Evolutionary conservation across 768 basidiomycete species (phyloP), one percentile per base, ranked within the genome.

Genomic region (Boletus bicolor): DNA sequence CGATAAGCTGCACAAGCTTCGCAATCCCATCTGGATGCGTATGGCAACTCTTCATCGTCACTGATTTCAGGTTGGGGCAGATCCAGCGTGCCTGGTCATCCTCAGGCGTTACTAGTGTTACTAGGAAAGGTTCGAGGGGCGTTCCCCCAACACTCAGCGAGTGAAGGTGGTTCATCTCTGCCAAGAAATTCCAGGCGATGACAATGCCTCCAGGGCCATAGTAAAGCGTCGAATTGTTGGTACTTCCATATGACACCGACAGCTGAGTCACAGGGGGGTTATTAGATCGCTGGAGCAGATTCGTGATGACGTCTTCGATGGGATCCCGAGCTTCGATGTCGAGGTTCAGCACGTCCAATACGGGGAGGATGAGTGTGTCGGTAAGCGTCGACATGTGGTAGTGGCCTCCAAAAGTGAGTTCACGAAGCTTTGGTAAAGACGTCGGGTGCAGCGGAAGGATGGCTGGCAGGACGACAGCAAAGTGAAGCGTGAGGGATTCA

Each of bases 311-410:
- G 44, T 90, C 87, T 64, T 90, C 89, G 54, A 89, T 77, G 0
- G 86, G 80, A 58, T 89, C 86, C n/a, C 89, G 81, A 1, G 83
- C 77, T 66, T 90, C 88, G 56, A 91, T 81, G 65, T 90, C 86
- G 44, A 91, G 73, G 2, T 75, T 82, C 15, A 91, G 78, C 26
- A 75, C 70, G n/a, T 78, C 78, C 44, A 91, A 73, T 5, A 68
- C 60, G 0, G 89, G 89, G 12, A 84, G 73, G 24, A 78, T 70
- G 42, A 91, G 78, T 1, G 77, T 78, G 48, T 89, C 87, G 28
- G 86, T 68, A 10, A 91, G 77, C 54, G 77, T 77, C 7, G 78
- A 73, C 62, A 91, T 79, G 24, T 83, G 77, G 58, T 80, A 82
- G 63, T 89, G 85, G 0, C 89, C 88, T 7, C 87, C 85, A 28